Evolutionary conservation across 495 filamentous ascomycete genomes (phyloP), one percentile per base, ranked within the genome.

Genomic region (Penicillium alfredii): DNA sequence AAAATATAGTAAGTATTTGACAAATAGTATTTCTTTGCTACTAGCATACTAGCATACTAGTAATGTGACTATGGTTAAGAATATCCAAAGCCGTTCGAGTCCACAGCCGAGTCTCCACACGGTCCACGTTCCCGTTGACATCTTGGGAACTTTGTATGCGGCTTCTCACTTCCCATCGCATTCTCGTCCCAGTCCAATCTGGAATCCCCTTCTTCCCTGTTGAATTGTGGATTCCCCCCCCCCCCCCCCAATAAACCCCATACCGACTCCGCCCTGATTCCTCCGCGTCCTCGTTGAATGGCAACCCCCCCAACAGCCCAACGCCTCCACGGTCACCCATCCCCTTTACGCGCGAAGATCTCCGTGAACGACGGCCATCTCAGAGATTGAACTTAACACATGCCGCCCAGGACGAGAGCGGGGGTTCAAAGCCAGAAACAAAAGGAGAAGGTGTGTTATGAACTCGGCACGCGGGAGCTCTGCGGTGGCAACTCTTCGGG

Each of bases 351-450:
- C 48, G 51, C 51, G 55, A 49, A 56, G 49, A 44, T 48, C 47
- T 48, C 45, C 41, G 38, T 24, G 34, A 35, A 22, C 32, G 31
- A 43, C 45, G 30, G 37, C 42, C 43, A 28, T 25, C 44, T 30
- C 44, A 50, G 46, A 38, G 44, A 48, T 53, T 35, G 35, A 55
- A 54, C 52, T 45, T 61, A 58, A 69, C 67, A 65, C 64, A 76
- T 76, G 72, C 72, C 67, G 68, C 61, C 63, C 55, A 87, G 79
- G 74, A 78, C 75, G 39, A 88, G 84, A 74, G 81, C 84, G 66
- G 89, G 92, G 73, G 73, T 84, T 65, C 84, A 87, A 72, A 84
- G 81, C 75, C 84, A 92, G 65, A 88, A 89, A 69, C 83, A 83
- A 56, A 95, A 90, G 73, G 83, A 83, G 61, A 95, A 94, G 84